phyloP scores from a whole-genome alignment of 257 asterid species.

The Pogostemon cablin region DNA sequence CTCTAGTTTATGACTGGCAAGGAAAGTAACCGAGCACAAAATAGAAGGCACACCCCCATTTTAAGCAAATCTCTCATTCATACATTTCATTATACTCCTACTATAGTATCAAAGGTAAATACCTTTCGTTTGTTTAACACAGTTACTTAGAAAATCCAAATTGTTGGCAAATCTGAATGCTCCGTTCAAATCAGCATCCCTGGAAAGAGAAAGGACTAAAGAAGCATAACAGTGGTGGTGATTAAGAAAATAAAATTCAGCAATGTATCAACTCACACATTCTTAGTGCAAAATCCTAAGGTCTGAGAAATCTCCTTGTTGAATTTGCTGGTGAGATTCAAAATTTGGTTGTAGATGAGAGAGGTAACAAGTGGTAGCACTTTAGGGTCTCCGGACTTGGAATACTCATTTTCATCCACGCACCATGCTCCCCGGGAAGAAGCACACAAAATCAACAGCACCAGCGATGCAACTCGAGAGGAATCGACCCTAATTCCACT shows the following conservation, averaged over 20 bases:
- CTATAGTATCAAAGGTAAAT: slow-evolving; percentile 18
- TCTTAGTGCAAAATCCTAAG: slow-evolving; percentile 74
- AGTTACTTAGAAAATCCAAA: slow-evolving; percentile 79
- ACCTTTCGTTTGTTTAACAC: slow-evolving; percentile 76
- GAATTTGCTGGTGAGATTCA: slow-evolving; percentile 74
- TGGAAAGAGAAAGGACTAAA: slow-evolving; percentile 40
- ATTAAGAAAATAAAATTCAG: neutral
- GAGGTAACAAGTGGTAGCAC: slow-evolving; percentile 64
- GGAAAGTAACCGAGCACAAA: slow-evolving; percentile 10
- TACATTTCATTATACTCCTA: neutral
- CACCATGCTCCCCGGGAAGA: slow-evolving; percentile 50
- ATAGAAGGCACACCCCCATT: slow-evolving; percentile 1
- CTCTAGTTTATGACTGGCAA: slow-evolving; percentile 1
- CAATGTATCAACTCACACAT: slow-evolving; percentile 68
- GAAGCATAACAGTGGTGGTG: slow-evolving; percentile 20
- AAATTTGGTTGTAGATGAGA: slow-evolving; percentile 72
- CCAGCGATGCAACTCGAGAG: slow-evolving; percentile 56
- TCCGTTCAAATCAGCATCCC: slow-evolving; percentile 76
- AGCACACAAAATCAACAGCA: slow-evolving; percentile 47
- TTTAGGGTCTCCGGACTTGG: slow-evolving; percentile 47
- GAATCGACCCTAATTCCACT: slow-evolving; percentile 64
- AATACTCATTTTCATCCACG: slow-evolving; percentile 54
- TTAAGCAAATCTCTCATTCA: slow-evolving; percentile 7
- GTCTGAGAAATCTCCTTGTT: slow-evolving; percentile 58
- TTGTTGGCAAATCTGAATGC: slow-evolving; percentile 76